A percentile compares a stretch with the other conserved stretches of the same genome.
Conservation (phyloP, 331 rosid species). For the Prunus yedoensis region DNA sequence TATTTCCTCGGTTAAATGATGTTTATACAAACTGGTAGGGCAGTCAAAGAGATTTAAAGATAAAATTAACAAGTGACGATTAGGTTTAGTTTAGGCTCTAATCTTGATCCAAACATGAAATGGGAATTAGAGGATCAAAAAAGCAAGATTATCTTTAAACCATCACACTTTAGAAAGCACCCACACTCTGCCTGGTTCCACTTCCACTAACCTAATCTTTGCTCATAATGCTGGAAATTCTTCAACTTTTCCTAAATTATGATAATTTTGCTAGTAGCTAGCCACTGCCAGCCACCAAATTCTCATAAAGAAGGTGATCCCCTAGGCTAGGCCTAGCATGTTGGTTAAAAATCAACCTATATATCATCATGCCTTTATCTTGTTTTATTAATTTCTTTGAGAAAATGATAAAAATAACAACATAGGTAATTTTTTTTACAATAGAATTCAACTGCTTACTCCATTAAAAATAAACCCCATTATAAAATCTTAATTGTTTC, state of each 20-base stretch:
- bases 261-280: slow-evolving; percentile 4
- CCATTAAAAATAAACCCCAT: too few species aligned
- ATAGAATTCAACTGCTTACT: too few species aligned
- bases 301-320: slow-evolving; percentile 7
- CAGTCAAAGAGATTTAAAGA: slow-evolving; percentile 29
- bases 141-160: slow-evolving; percentile 17
- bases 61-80: slow-evolving; percentile 17
- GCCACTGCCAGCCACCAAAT: slow-evolving; percentile 9
- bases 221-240: slow-evolving; percentile 7
- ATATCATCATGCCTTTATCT: too few species aligned
- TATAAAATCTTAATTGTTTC: neutral
- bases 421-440: too few species aligned
- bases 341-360: too few species aligned
- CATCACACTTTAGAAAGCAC: slow-evolving; percentile 10
- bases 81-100: slow-evolving; percentile 10
- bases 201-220: slow-evolving; percentile 17
- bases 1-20: slow-evolving; percentile 38
- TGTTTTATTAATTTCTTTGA: too few species aligned
- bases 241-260: slow-evolving; percentile 16
- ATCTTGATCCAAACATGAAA: slow-evolving; percentile 8
- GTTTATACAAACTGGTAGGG: slow-evolving; percentile 25
- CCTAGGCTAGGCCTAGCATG: neutral
- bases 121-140: slow-evolving; percentile 3
- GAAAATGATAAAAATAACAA: too few species aligned
- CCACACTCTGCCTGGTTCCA: slow-evolving; percentile 17